A percentile compares a stretch with the other conserved stretches of the same genome.
Evolutionary conservation across 305 asterid genomes (phyloP).

Genomic region (Plantago lanceolata): DNA sequence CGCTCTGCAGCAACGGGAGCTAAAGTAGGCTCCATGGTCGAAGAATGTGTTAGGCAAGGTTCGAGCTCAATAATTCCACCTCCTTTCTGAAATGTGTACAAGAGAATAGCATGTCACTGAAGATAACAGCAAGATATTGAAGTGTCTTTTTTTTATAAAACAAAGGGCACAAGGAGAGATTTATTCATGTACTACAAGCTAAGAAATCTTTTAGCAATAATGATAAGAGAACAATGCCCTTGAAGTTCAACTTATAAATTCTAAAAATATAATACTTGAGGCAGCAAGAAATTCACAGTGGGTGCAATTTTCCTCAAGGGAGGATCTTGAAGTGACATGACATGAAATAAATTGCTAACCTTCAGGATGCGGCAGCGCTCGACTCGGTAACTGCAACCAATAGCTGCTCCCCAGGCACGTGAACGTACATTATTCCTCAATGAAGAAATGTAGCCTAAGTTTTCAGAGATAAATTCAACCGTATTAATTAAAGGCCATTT

Average conservation of each 20-base stretch:
- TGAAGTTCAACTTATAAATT: constrained; percentile 7
- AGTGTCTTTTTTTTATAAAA: no score
- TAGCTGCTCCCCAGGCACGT: constrained; percentile 96
- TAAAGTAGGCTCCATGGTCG: constrained; percentile 95
- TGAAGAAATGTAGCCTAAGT: constrained; percentile 76
- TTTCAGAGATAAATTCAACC: constrained; percentile 2
- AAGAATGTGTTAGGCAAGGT: constrained; percentile 90
- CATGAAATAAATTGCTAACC: constrained; percentile 41
- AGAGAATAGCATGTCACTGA: constrained; percentile 16
- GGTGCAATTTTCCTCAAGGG: no score
- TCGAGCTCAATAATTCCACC: constrained; percentile 87
- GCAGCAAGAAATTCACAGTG: neutral
- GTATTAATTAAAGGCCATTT: neutral
- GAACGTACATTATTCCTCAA: constrained; percentile 94
- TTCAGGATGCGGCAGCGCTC: constrained; percentile 85
- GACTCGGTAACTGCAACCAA: constrained; percentile 87
- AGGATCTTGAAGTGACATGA: neutral
- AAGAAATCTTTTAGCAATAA: constrained; percentile 4
- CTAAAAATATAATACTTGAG: constrained; percentile 4
- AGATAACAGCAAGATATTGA: constrained; percentile 4
- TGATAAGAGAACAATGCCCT: constrained; percentile 7
- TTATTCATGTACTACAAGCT: constrained; percentile 17
- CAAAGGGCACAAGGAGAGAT: constrained; percentile 1
- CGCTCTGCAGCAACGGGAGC: constrained; percentile 97
- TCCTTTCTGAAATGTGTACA: constrained; percentile 55